These are phyloP conservation scores for Nicotiana noctiflora DNA, from an alignment of 257 asterid species.

Conservation along the genomic window DNA sequence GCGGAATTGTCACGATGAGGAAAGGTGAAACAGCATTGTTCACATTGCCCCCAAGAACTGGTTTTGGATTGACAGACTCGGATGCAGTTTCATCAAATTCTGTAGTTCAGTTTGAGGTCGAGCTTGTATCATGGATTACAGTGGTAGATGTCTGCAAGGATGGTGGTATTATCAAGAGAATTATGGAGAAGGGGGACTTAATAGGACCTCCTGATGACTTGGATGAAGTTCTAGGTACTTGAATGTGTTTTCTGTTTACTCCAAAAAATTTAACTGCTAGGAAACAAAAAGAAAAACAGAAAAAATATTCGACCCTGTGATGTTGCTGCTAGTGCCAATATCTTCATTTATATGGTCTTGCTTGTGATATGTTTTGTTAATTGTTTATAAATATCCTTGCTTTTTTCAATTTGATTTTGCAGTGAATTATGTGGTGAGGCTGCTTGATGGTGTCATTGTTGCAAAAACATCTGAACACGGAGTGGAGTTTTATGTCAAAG, in stretches of 20 bases:
- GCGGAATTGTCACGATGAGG: conserved; percentile 60
- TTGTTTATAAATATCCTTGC: not conserved
- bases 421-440: conserved; percentile 49
- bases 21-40: conserved; percentile 57
- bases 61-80: conserved; percentile 29
- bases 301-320: conserved; percentile 5
- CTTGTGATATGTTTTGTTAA: not conserved
- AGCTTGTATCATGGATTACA: conserved; percentile 60
- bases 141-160: conserved; percentile 67
- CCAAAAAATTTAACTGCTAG: not conserved
- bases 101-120: conserved; percentile 46
- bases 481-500: conserved; percentile 51
- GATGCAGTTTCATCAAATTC: conserved; percentile 43
- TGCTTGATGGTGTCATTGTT: conserved; percentile 42
- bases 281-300: not conserved
- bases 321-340: not conserved
- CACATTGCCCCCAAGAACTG: conserved; percentile 41
- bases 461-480: conserved; percentile 56
- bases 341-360: not conserved
- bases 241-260: conserved; percentile 3
- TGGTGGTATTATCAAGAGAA: conserved; percentile 63
- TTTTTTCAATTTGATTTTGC: conserved; percentile 13
- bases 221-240: conserved; percentile 64
- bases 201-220: conserved; percentile 62
- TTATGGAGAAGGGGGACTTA: conserved; percentile 46